Evolutionary conservation across 148 eudicot genomes (phyloP).

Genomic region (Dysphania ambrosioides): DNA sequence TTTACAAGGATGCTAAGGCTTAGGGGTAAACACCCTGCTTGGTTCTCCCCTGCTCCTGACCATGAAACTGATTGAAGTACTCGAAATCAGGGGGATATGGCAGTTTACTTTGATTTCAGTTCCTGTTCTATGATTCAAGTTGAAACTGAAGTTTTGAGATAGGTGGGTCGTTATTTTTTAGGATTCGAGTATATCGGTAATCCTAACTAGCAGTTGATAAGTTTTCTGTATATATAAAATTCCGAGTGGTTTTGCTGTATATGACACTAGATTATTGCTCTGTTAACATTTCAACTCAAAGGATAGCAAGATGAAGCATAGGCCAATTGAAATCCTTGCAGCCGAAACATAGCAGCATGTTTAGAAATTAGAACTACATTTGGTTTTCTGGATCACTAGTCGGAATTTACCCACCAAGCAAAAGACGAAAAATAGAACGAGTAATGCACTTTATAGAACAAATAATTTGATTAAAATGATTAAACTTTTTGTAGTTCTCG

Average conservation of each 20-base stretch:
- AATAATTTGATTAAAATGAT: background rate
- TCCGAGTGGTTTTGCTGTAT: background rate
- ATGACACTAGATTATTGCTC: too few species aligned
- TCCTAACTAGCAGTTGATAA: background rate
- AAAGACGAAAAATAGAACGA: background rate
- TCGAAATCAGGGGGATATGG: background rate
- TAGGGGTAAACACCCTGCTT: constrained; percentile 62
- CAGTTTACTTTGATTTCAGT: background rate
- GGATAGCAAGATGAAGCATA: background rate
- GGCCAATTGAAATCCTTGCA: background rate
- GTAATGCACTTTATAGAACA: background rate
- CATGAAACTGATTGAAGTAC: constrained; percentile 43
- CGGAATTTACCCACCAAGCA: background rate
- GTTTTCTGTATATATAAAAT: background rate
- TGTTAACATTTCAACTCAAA: background rate
- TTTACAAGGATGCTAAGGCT: constrained; percentile 64
- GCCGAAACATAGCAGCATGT: background rate
- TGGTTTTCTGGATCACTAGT: background rate
- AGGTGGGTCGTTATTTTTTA: background rate
- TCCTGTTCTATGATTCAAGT: background rate
- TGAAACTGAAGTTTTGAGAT: background rate
- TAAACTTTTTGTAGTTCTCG: background rate
- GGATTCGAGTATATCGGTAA: background rate
- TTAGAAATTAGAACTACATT: background rate
- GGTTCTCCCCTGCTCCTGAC: constrained; percentile 68